Percentiles rank a stretch among this genome's conserved stretches.
Evolutionary conservation across 169 alveolate genomes (phyloP).

Genomic region (Eimeria tenella): DNA sequence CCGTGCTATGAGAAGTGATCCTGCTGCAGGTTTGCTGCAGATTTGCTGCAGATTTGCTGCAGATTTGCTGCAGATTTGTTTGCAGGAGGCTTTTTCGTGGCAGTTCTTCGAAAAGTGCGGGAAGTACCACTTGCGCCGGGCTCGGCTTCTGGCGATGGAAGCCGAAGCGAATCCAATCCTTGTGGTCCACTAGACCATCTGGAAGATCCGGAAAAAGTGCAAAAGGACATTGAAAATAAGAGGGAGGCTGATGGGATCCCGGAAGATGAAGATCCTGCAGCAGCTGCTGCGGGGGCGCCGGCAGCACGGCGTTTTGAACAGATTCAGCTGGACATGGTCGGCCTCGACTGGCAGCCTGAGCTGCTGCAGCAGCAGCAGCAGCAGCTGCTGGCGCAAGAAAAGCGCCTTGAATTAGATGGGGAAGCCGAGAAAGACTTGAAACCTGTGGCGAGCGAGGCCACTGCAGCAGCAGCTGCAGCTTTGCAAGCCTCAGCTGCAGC

Average conservation of each 20-base stretch:
- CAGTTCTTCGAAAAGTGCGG: slow-evolving; percentile 85
- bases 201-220: background rate
- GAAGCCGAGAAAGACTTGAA: background rate
- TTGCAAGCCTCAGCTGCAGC: background rate
- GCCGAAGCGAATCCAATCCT: background rate
- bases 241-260: no score
- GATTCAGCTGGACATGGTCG: slow-evolving; percentile 56
- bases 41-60: no score
- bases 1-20: no score
- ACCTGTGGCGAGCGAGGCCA: background rate
- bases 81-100: slow-evolving; percentile 93
- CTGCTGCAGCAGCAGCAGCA: slow-evolving; percentile 34
- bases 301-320: background rate
- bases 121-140: slow-evolving; percentile 24
- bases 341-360: slow-evolving; percentile 30
- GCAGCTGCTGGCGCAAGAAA: slow-evolving; percentile 20
- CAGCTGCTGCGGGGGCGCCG: background rate
- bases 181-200: background rate
- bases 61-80: background rate
- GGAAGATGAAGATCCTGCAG: background rate
- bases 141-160: background rate
- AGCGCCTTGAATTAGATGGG: background rate
- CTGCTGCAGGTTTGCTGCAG: background rate
- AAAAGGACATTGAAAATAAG: background rate
- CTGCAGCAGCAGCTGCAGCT: background rate